Percentiles rank a stretch among this genome's conserved stretches.
These are phyloP conservation scores for Clonostachys rosea DNA, from an alignment of 2,329 filamentous ascomycete genomes.

Conservation along the genomic window DNA sequence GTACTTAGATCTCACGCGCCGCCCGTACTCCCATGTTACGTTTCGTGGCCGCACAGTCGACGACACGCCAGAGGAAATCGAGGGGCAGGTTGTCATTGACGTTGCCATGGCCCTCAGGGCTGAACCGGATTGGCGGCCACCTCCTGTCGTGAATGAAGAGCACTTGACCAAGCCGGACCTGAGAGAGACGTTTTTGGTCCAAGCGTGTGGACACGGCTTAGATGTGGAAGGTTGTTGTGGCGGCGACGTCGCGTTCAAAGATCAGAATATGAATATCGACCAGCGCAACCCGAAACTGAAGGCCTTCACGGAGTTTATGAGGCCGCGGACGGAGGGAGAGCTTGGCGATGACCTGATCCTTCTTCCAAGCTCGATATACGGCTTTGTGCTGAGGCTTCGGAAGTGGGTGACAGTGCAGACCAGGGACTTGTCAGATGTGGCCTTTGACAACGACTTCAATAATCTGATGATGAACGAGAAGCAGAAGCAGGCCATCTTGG, in stretches of 20 bases:
- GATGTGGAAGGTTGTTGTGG: constrained; percentile 1
- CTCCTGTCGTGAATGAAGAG: not conserved
- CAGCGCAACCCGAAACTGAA: not conserved
- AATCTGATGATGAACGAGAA: constrained; percentile 6
- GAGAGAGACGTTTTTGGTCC: not conserved
- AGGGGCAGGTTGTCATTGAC: constrained; percentile 4
- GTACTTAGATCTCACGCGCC: not conserved
- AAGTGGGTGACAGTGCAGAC: constrained; percentile 6
- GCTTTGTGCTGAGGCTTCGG: constrained; percentile 4
- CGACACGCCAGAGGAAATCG: constrained; percentile 1
- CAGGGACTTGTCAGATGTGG: constrained; percentile 1
- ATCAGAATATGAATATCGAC: not conserved
- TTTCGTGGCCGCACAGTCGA: not conserved
- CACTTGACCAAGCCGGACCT: not conserved
- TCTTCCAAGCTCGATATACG: constrained; percentile 3
- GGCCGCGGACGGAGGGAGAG: not conserved
- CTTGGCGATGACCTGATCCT: constrained; percentile 4
- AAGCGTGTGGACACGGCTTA: not conserved
- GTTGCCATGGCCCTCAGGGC: constrained; percentile 2
- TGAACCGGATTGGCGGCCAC: constrained; percentile 1
- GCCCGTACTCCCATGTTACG: not conserved
- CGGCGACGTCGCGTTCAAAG: constrained; percentile 1
- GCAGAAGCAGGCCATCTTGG: constrained; percentile 5
- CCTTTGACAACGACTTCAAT: constrained; percentile 7
- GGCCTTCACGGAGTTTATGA: not conserved